Evolutionary conservation across 768 basidiomycete species (phyloP).

Genomic region (Boletus bicolor): DNA sequence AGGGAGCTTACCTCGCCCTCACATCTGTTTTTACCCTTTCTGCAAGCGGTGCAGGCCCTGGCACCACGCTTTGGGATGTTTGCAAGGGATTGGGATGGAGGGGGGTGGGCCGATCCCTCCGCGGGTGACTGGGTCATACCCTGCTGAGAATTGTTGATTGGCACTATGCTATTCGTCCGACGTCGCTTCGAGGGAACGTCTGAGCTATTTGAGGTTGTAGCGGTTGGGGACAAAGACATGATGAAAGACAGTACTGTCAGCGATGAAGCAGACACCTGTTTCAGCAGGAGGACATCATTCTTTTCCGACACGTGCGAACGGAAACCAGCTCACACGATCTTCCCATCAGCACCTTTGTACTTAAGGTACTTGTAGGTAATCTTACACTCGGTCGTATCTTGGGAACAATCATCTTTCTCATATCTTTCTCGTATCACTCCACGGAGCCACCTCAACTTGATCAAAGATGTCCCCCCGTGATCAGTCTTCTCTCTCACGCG

Average conservation of each 20-base stretch:
- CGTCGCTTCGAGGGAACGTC: conserved; percentile 58
- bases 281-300: conserved; percentile 6
- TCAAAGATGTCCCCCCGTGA: background rate
- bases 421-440: background rate
- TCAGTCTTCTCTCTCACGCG: background rate
- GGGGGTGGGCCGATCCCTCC: conserved; percentile 29
- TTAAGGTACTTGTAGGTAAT: background rate
- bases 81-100: conserved; percentile 33
- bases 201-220: conserved; percentile 54
- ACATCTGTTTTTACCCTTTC: conserved; percentile 90
- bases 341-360: background rate
- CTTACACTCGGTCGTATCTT: background rate
- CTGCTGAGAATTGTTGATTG: conserved; percentile 15
- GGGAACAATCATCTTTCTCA: background rate
- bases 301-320: conserved; percentile 20
- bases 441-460: background rate
- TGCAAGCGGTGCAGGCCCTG: conserved; percentile 82
- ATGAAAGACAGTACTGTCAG: conserved; percentile 13
- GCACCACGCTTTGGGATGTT: conserved; percentile 90
- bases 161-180: conserved; percentile 39
- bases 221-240: conserved; percentile 69
- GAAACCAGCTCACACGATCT: background rate
- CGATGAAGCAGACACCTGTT: conserved; percentile 14
- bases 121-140: conserved; percentile 36
- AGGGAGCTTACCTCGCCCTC: conserved; percentile 74